phyloP scores from a whole-genome alignment of 1,284 basidiomycete genomes.

The Pisolithus thermaeus region DNA sequence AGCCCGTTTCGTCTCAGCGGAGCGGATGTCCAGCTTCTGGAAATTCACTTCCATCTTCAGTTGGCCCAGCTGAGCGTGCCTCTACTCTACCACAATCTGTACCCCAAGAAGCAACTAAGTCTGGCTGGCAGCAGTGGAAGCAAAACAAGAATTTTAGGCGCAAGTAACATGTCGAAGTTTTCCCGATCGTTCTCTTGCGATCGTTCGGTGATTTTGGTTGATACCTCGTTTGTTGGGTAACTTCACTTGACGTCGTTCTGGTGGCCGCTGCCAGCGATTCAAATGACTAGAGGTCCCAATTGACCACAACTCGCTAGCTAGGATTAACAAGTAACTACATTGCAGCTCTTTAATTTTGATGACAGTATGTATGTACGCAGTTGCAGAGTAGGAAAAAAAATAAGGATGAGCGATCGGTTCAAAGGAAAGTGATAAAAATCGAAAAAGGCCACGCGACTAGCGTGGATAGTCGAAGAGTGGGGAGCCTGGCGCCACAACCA shows the following conservation, averaged over 20 bases:
- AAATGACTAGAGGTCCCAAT: not conserved
- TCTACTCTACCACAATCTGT: constrained; percentile 13
- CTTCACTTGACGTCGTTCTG: not conserved
- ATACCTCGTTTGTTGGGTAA: not conserved
- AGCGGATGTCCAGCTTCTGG: not conserved
- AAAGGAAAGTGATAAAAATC: constrained; percentile 32
- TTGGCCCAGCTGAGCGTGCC: constrained; percentile 8
- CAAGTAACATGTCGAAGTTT: constrained; percentile 10
- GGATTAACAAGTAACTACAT: constrained; percentile 32
- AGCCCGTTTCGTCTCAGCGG: not conserved
- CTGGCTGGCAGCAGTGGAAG: constrained; percentile 31
- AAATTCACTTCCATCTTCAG: not conserved
- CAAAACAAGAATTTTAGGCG: constrained; percentile 21
- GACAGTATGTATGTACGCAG: constrained; percentile 32
- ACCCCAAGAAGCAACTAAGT: constrained; percentile 8
- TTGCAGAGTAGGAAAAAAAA: constrained; percentile 22
- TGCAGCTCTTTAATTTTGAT: constrained; percentile 33
- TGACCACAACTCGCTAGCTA: constrained; percentile 24
- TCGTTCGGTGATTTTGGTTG: too few species aligned
- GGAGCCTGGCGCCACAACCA: constrained; percentile 5
- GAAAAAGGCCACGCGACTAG: constrained; percentile 18
- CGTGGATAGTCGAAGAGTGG: constrained; percentile 20
- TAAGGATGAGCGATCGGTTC: constrained; percentile 6
- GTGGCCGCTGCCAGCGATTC: too few species aligned
- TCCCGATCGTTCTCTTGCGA: too few species aligned